Evolutionary conservation across 495 filamentous ascomycete genomes (phyloP), one percentile per base, ranked within the genome.

Genomic region (Annulohypoxylon maeteangense): DNA sequence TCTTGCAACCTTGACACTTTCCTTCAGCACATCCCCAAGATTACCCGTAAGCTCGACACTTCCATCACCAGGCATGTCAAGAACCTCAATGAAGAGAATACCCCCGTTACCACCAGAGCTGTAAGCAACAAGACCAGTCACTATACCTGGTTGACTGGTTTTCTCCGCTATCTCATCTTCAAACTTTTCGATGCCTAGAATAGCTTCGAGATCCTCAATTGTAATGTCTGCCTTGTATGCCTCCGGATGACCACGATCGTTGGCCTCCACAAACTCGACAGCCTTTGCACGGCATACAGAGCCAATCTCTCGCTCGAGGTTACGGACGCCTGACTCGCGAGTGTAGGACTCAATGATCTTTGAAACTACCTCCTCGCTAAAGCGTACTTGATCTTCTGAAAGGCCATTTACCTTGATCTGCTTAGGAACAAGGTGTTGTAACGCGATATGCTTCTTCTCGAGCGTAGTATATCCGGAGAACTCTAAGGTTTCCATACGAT

Each of bases 31-130:
- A 77, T 97, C 94, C 63, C 95, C 96, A n/a, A 99, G 88, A 76
- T 97, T 99, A 51, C 95, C 95, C 14, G 95, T 99, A n/a, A 98
- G 88, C 81, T 98, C 95, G 50, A 99, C 91, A 50, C 91, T 90
- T 32, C 95, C 95, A 58, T 86, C 91, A 31, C 95, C 95, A 11
- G 95, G 95, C 95, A 98, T 98, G 76, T 97, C 93, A 31, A 94
- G 93, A 27, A 97, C 92, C 81, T 99, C 95, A 75, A 99, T 98
- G 84, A 99, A 99, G 54, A 99, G 83, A 75, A 99, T 99, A 75
- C 92, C 94, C 47, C 95, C 95, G 79, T 97, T 93, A 45, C 93
- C 93, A 51, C 96, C 95, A 20, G 90, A 92, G 68, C 89, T 92
- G 83, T 97, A 98, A n/a, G 96, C 96, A 18, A 98, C 95, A 16